phyloP scores from a whole-genome alignment of 2,329 filamentous ascomycete genomes.

The Colletotrichum endophyticum region DNA sequence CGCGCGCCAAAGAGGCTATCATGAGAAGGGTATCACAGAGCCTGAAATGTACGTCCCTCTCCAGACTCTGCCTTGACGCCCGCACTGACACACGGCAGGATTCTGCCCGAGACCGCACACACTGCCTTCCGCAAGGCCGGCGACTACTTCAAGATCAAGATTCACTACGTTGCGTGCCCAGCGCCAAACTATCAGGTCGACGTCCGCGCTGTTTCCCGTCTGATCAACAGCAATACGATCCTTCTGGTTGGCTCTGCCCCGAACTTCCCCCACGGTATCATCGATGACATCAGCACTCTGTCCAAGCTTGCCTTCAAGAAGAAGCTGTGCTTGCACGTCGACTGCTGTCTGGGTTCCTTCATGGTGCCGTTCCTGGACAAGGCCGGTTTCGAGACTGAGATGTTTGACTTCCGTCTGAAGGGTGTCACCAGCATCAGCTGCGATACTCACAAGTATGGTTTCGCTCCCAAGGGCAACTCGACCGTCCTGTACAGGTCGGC shows the following conservation, averaged over 20 bases:
- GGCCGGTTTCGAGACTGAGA: constrained; percentile 88
- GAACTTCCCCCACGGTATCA: constrained; percentile 98
- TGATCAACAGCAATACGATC: constrained; percentile 94
- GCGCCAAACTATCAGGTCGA: constrained; percentile 87
- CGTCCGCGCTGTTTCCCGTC: constrained; percentile 74
- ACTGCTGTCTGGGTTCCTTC: constrained; percentile 97
- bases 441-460: constrained; percentile 99
- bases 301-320: constrained; percentile 82
- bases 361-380: constrained; percentile 89
- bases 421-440: constrained; percentile 96
- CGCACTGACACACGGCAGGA: constrained; percentile 56
- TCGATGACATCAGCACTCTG: constrained; percentile 88
- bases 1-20: constrained; percentile 86
- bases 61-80: neutral
- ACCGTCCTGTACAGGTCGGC: constrained; percentile 88
- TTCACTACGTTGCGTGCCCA: constrained; percentile 87
- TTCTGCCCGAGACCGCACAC: constrained; percentile 92
- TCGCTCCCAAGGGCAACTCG: constrained; percentile 96
- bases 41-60: constrained; percentile 82
- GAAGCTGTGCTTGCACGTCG: constrained; percentile 88
- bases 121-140: constrained; percentile 96
- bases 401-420: constrained; percentile 92
- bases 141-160: constrained; percentile 95
- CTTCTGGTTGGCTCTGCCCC: constrained; percentile 93
- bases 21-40: constrained; percentile 85